These are phyloP conservation scores for Phytophthora pistaciae DNA, from an alignment of 352 stramenopile species.

Conservation along the genomic window DNA sequence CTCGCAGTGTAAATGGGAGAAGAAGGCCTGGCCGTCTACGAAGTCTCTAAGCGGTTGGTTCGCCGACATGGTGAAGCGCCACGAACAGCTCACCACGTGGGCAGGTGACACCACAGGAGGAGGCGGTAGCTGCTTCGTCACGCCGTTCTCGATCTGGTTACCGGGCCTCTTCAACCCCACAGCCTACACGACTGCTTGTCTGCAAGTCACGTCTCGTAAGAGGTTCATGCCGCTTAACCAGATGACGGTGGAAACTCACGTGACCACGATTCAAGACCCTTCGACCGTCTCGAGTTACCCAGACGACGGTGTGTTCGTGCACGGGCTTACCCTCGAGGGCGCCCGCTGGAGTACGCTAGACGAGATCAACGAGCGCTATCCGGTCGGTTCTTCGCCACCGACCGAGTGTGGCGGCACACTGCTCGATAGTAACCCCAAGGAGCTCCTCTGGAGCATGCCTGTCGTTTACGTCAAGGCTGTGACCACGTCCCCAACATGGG, in stretches of 20 bases:
- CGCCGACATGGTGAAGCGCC: conserved; percentile 93
- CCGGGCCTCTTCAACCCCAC: conserved; percentile 97
- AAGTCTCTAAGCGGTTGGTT: conserved; percentile 95
- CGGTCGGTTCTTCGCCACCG: conserved; percentile 82
- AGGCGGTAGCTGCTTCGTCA: conserved; percentile 75
- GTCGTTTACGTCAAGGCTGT: conserved; percentile 98
- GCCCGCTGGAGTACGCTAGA: conserved; percentile 93
- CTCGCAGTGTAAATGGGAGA: conserved; percentile 96
- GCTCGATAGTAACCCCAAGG: conserved; percentile 96
- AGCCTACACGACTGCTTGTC: conserved; percentile 95
- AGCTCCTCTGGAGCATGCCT: conserved; percentile 93
- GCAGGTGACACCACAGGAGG: conserved; percentile 63
- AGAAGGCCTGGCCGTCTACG: conserved; percentile 95
- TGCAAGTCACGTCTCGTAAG: conserved; percentile 95
- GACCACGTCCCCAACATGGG: conserved; percentile 93
- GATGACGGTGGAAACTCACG: conserved; percentile 97
- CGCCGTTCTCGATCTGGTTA: conserved; percentile 95
- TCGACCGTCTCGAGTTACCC: conserved; percentile 85
- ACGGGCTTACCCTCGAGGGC: conserved; percentile 97
- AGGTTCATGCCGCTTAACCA: conserved; percentile 95
- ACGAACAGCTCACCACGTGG: conserved; percentile 92
- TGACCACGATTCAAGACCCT: conserved; percentile 93
- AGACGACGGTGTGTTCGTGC: conserved; percentile 94
- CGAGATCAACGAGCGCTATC: conserved; percentile 90
- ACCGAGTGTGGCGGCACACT: conserved; percentile 91